These are phyloP conservation scores for Sungouiozyma ichnusensis DNA, from an alignment of 805 yeast species.

Conservation along the genomic window DNA sequence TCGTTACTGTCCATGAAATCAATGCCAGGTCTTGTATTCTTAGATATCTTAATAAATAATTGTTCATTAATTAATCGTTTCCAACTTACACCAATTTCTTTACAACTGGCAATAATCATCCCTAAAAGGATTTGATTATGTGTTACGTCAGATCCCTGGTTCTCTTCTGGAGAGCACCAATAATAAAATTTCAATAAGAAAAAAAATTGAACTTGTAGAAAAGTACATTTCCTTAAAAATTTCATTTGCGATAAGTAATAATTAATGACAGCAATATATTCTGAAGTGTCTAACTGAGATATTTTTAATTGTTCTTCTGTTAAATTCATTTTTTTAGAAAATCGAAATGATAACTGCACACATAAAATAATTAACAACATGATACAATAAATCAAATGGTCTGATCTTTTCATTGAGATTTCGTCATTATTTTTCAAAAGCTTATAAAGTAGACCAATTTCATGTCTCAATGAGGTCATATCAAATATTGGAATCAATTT, in stretches of 20 bases:
- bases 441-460: slow-evolving; percentile 11
- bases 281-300: slow-evolving; percentile 12
- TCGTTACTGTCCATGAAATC: slow-evolving; percentile 10
- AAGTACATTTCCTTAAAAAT: slow-evolving; percentile 20
- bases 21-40: slow-evolving; percentile 13
- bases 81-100: slow-evolving; percentile 25
- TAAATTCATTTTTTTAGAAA: slow-evolving; percentile 6
- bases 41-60: slow-evolving; percentile 12
- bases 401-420: slow-evolving; percentile 12
- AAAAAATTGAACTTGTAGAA: slow-evolving; percentile 21
- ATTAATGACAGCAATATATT: slow-evolving; percentile 18
- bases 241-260: slow-evolving; percentile 18
- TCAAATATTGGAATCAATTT: slow-evolving; percentile 20
- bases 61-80: slow-evolving; percentile 10
- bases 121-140: slow-evolving; percentile 24
- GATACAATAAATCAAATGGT: slow-evolving; percentile 18
- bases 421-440: slow-evolving; percentile 5
- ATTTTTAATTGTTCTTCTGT: slow-evolving; percentile 5
- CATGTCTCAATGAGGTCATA: slow-evolving; percentile 9
- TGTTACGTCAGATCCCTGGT: slow-evolving; percentile 23
- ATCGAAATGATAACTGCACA: slow-evolving; percentile 17
- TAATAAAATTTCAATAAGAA: slow-evolving; percentile 22
- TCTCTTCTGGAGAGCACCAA: slow-evolving; percentile 28
- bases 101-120: slow-evolving; percentile 20
- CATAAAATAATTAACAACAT: slow-evolving; percentile 17